Conservation (phyloP, 257 asterid genomes). For the Solanum acaule region DNA sequence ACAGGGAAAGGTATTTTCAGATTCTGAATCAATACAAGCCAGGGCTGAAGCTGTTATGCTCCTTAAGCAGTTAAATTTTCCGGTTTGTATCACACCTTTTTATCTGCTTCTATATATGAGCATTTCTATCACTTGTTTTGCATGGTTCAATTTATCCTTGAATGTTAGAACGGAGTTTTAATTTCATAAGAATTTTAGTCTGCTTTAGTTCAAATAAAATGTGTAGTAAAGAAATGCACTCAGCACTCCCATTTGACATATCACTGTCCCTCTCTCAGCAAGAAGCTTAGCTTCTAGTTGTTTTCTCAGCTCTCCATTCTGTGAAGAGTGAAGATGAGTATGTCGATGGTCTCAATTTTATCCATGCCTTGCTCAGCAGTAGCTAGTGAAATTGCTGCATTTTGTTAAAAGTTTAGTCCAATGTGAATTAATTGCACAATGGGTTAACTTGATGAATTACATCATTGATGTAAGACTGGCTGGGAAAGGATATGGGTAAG, state of each 20-base stretch:
- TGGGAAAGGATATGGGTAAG: background rate
- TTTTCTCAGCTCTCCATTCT: constrained; percentile 1
- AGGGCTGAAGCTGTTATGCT: constrained; percentile 99
- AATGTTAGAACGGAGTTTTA: background rate
- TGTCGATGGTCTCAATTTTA: background rate
- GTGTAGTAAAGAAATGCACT: background rate
- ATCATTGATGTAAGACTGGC: background rate
- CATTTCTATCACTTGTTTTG: background rate
- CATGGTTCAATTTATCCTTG: background rate
- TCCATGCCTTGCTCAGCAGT: constrained; percentile 9
- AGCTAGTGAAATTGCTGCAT: constrained; percentile 19
- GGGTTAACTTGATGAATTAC: background rate
- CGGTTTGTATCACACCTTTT: constrained; percentile 41
- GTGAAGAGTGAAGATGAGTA: constrained; percentile 5
- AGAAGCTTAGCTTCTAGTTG: background rate
- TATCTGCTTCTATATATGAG: background rate
- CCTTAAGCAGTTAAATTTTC: constrained; percentile 91
- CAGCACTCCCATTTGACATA: background rate
- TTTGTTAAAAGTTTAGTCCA: background rate
- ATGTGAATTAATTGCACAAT: background rate
- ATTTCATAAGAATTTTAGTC: background rate
- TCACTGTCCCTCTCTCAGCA: background rate
- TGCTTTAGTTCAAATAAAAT: background rate
- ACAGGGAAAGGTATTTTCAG: constrained; percentile 94
- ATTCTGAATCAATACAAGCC: constrained; percentile 95